Base-by-base conservation (phyloP, 2,329 filamentous ascomycete genomes). In the Davidsoniella eucalypti region DNA sequence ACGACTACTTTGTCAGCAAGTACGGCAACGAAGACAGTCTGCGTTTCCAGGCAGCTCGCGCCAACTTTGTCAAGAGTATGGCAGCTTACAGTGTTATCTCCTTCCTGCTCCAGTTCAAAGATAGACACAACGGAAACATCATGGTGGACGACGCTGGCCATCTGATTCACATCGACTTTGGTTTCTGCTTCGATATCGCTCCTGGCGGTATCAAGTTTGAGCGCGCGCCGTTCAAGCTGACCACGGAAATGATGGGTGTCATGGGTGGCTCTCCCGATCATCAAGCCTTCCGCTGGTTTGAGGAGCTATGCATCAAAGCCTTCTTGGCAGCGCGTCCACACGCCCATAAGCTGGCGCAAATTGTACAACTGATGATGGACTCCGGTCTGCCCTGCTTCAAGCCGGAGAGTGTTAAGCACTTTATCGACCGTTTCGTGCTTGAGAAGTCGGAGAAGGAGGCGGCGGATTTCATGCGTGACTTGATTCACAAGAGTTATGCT, bases 11-110 rank as follows among this genome's bases (percentile, higher is more conserved):
- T 62, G 75, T 95, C 52, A 88, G 84, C 58, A 95, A 94, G 64
- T 98, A 98, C 63, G 92, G 92, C 56, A 92, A 92, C 59, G 90
- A 96, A 65, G 87, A 96, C 64, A 93, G 86, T 1, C 82, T 94
- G 46, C 80, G 82, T 38, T 98, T 95, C 72, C 93, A 98, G 65
- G 83, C 90, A 64, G 92, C 92, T 9, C 82, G 92, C 55, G 88
- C 78, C 67, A 96, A 96, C 66, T 98, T 99, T 62, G 88, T 98
- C 66, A 98, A 98, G 70, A 92, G 84, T 61, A 96, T 98, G 92
- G 92, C 93, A 0, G 93, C 92, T 10, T 98, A 98, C 69, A 93
- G 85, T 16, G 82, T 98, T 59, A 96, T 98, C 56, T 93, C 87
- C 0, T 98, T 94, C 68, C 72, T 98, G 12, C 70, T 98, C 37